Evolutionary conservation across 1,139 yeast species (phyloP).

Genomic region (Diutina neorugosa): DNA sequence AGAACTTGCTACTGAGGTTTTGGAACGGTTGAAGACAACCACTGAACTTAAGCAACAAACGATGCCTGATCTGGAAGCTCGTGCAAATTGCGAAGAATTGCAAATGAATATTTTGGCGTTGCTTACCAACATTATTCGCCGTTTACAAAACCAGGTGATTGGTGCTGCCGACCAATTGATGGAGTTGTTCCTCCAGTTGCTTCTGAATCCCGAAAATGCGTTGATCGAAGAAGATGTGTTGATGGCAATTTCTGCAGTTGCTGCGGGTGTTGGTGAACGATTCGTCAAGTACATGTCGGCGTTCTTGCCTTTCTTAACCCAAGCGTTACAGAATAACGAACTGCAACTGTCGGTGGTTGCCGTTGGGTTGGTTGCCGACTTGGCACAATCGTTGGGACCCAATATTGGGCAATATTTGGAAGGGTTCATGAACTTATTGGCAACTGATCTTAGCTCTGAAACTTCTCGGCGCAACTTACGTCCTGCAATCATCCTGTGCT

Average conservation of each 20-base stretch:
- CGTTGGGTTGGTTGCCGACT: conserved; percentile 93
- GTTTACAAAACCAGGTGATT: conserved; percentile 55
- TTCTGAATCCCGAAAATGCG: conserved; percentile 49
- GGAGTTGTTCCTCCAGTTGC: conserved; percentile 66
- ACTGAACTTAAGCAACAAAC: conserved; percentile 37
- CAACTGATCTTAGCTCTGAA: conserved; percentile 53
- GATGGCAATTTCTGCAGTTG: conserved; percentile 83
- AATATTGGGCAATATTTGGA: conserved; percentile 63
- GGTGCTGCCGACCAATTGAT: conserved; percentile 74
- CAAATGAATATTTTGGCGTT: conserved; percentile 82
- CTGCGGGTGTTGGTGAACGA: conserved; percentile 52
- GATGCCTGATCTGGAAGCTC: conserved; percentile 52
- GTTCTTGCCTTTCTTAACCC: conserved; percentile 69
- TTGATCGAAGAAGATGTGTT: conserved; percentile 89
- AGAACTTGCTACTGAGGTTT: conserved; percentile 61
- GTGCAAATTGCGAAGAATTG: conserved; percentile 71
- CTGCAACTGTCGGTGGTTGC: conserved; percentile 80
- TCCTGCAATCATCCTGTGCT: conserved; percentile 85
- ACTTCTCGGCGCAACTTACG: conserved; percentile 68
- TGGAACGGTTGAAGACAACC: conserved; percentile 61
- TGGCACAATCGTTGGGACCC: conserved; percentile 79
- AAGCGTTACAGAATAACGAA: conserved; percentile 72
- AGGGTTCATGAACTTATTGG: conserved; percentile 73
- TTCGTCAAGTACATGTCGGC: conserved; percentile 71
- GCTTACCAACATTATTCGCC: conserved; percentile 77